phyloP scores from a whole-genome alignment of 257 asterid genomes.

The Nicotiana benthamiana region DNA sequence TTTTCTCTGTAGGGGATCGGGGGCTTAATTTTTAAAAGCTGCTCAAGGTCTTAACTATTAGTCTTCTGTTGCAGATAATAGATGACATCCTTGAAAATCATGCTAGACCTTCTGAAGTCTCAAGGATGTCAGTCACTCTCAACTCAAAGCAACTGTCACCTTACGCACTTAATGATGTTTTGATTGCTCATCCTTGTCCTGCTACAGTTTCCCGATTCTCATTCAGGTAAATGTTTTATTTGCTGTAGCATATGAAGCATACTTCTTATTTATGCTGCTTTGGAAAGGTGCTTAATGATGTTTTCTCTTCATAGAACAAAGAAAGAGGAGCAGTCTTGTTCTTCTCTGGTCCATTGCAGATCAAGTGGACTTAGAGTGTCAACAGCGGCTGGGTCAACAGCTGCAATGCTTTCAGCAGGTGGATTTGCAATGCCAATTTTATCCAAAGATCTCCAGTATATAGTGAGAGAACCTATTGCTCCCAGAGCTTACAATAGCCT shows the following conservation, averaged over 20 bases:
- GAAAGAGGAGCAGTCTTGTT: constrained; percentile 22
- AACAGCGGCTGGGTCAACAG: constrained; percentile 93
- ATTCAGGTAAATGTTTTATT: constrained; percentile 35
- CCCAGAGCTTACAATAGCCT: constrained; percentile 25
- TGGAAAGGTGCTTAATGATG: background rate
- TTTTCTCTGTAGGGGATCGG: background rate
- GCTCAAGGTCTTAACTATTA: background rate
- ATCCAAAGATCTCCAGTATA: constrained; percentile 77
- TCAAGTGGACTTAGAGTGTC: constrained; percentile 93
- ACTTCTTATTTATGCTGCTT: background rate
- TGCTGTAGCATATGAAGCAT: background rate
- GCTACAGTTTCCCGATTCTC: constrained; percentile 62
- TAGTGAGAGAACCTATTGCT: constrained; percentile 86
- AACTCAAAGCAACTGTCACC: constrained; percentile 54
- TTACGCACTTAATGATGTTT: constrained; percentile 62
- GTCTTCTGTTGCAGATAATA: constrained; percentile 30
- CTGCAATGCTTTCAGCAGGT: constrained; percentile 89
- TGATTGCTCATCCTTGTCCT: constrained; percentile 68
- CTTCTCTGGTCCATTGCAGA: constrained; percentile 58
- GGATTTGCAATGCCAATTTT: constrained; percentile 65
- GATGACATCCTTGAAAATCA: constrained; percentile 57
- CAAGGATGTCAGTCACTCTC: constrained; percentile 62
- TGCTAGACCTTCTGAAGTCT: constrained; percentile 50
- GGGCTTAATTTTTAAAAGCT: background rate
- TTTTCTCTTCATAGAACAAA: constrained; percentile 32